Conservation (phyloP, 2,329 filamentous ascomycete genomes). For the Venturia aucupariae region DNA sequence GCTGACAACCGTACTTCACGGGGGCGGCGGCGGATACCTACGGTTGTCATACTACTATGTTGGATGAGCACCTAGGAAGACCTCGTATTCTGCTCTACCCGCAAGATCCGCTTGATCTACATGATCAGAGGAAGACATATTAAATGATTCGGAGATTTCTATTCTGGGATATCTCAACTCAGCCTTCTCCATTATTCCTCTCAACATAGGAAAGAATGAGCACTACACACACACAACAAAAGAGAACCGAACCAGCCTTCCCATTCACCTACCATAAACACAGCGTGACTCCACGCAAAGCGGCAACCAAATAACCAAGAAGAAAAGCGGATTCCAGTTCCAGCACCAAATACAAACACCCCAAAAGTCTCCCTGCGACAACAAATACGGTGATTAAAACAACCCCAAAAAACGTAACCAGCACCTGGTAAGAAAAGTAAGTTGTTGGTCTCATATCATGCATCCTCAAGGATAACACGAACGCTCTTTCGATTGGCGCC, state of each 20-base stretch:
- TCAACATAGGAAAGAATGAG: not conserved
- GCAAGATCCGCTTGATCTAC: not conserved
- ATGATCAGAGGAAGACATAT: not conserved
- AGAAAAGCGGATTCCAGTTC: not conserved
- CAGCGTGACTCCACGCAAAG: not conserved
- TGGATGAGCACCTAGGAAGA: not conserved
- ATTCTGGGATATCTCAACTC: not conserved
- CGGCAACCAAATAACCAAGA: not conserved
- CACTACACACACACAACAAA: not conserved
- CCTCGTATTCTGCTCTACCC: not conserved
- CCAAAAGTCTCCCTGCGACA: not conserved
- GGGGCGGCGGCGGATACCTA: not conserved
- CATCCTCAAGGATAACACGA: slow-evolving; percentile 4
- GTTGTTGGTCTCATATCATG: not conserved
- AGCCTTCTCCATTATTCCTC: not conserved
- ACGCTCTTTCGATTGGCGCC: slow-evolving; percentile 3
- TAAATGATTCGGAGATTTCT: not conserved
- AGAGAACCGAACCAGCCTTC: not conserved
- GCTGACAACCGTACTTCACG: too few relatives aligned
- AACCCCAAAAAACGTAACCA: not conserved
- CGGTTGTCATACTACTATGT: too few relatives aligned
- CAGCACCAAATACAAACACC: not conserved
- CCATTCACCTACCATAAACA: not conserved
- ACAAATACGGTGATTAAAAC: not conserved
- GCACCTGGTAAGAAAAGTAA: not conserved